Base-by-base conservation (phyloP, 2,329 filamentous ascomycete genomes). In the Ophiostoma piceae region DNA sequence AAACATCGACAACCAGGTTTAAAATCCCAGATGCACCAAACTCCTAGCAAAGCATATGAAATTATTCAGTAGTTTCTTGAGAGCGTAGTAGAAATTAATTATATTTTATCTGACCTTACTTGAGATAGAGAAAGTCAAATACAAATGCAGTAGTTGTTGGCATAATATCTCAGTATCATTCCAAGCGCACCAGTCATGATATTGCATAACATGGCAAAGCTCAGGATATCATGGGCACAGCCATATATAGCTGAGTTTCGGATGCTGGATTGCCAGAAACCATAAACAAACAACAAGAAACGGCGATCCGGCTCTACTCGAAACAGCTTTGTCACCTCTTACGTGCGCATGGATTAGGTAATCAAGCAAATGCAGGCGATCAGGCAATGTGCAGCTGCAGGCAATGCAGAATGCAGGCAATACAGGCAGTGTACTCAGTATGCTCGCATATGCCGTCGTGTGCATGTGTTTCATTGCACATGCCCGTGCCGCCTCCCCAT, bases 241-340 rank as follows among this genome's bases (percentile, higher is more conserved):
- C 26, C 16, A 47, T 7, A 12, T 11, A 11, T 26, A 12, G 9
- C 22, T 57, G 51, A 57, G 51, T 57, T 57, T 57, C 51, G 51
- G 51, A 57, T 29, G 22, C 11, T 57, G 6, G 51, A 57, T 57
- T 57, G 22, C 22, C 51, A 26, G 51, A 57, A 57, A 57, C n/a
- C 51, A 57, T 7, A 57, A 57, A 57, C 51, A 57, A 57, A 57
- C 51, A 26, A 26, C 8, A 5, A 57, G 51, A 57, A 14, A 57
- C n/a, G 22, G 51, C 51, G 51, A 57, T 26, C 51, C n/a, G 51
- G 51, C 51, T 57, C n/a, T 57, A 57, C 51, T 57, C 51, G 22
- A 57, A 29, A 57, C 51, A 7, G 19, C 43, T 19, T n/a, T 47
- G 43, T n/a, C 43, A 47, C 14, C 43, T 47, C 43, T 47, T 47